Conservation (phyloP, 257 asterid species). For the Solanum chiquidenum region DNA sequence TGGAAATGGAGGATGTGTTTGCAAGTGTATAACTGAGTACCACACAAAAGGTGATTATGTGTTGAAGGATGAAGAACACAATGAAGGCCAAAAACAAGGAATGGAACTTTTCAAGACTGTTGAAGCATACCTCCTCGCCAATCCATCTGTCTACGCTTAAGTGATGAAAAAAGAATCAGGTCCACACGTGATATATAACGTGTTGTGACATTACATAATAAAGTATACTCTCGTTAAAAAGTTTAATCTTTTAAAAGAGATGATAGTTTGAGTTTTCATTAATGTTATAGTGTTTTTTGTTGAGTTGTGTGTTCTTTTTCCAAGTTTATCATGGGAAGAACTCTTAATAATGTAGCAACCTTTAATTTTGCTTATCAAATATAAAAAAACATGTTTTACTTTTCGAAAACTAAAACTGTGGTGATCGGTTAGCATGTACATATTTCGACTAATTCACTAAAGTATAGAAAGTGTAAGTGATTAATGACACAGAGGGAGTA, state of each 20-base stretch:
- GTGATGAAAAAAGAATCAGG: background rate
- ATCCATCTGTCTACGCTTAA: constrained; percentile 12
- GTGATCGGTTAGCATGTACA: too few relatives aligned
- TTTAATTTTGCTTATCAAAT: background rate
- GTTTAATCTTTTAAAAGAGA: background rate
- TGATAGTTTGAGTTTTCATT: too few relatives aligned
- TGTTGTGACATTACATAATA: background rate
- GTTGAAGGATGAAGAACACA: constrained; percentile 21
- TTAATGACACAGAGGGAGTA: accelerated
- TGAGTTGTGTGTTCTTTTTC: background rate
- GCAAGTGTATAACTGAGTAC: constrained; percentile 12
- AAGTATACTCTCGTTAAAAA: background rate
- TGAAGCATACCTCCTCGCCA: constrained; percentile 17
- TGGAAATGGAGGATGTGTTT: constrained; percentile 19
- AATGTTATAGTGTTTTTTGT: background rate
- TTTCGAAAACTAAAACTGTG: too few relatives aligned
- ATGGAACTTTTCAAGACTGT: constrained; percentile 18
- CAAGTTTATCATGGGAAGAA: background rate
- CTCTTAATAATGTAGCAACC: background rate
- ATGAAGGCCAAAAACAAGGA: constrained; percentile 16
- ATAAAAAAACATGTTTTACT: background rate
- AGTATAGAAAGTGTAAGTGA: too few relatives aligned
- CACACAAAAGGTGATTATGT: constrained; percentile 21
- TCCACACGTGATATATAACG: background rate
- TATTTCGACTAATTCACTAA: too few relatives aligned